Evolutionary conservation across 2,329 filamentous ascomycete species (phyloP).

Genomic region (Neopestalotiopsis sp.): DNA sequence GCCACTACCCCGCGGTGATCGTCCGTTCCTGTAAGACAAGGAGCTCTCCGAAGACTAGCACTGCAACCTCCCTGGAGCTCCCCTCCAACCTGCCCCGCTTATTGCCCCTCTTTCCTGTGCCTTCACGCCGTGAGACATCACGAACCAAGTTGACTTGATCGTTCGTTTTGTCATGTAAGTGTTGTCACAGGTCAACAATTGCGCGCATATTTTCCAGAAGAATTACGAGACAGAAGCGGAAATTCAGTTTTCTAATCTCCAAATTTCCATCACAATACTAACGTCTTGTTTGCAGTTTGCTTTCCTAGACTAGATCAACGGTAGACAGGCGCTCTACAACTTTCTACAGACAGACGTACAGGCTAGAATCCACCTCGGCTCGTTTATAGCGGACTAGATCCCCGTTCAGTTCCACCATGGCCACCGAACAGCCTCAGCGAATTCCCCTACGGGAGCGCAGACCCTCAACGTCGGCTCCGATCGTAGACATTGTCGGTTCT

Average conservation of each 20-base stretch:
- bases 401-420: slow-evolving; percentile 28
- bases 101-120: not conserved
- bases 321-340: not conserved
- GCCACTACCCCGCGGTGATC: slow-evolving; percentile 17
- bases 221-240: not conserved
- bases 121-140: not conserved
- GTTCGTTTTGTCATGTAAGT: not conserved
- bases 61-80: slow-evolving; percentile 5
- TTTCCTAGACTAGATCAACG: slow-evolving; percentile 7
- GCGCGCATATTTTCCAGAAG: not conserved
- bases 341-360: not conserved
- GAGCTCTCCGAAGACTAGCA: not conserved
- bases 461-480: slow-evolving; percentile 75
- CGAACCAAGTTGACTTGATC: not conserved
- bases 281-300: not conserved
- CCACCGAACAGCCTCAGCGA: slow-evolving; percentile 33
- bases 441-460: slow-evolving; percentile 73
- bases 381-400: slow-evolving; percentile 3
- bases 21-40: slow-evolving; percentile 7
- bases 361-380: slow-evolving; percentile 1
- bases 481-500: slow-evolving; percentile 84
- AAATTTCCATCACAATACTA: not conserved
- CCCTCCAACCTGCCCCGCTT: not conserved
- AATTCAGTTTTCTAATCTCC: not conserved
- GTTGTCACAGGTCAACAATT: not conserved